Conservation (phyloP, 305 asterid genomes). For the Plantago lanceolata region DNA sequence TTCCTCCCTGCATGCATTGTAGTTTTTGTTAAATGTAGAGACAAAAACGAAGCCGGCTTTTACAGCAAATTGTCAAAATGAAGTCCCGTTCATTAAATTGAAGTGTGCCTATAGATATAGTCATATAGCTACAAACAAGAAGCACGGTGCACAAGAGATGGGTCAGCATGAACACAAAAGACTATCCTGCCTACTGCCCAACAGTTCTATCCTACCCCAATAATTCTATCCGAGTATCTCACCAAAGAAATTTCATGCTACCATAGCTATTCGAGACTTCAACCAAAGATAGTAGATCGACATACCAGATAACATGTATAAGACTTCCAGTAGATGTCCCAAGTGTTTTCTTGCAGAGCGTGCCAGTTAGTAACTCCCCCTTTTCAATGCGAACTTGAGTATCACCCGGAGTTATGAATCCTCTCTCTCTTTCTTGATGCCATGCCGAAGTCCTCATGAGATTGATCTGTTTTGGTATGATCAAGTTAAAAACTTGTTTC, state of each 20-base stretch:
- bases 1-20: slow-evolving; percentile 71
- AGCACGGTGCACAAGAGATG: too few species aligned
- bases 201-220: too few species aligned
- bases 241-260: too few species aligned
- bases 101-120: too few species aligned
- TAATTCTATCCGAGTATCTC: too few species aligned
- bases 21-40: slow-evolving; percentile 12
- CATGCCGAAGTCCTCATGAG: slow-evolving; percentile 82
- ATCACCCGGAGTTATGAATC: slow-evolving; percentile 92
- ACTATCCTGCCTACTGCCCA: too few species aligned
- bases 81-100: background rate
- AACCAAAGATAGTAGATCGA: background rate
- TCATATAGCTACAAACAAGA: too few species aligned
- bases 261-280: too few species aligned
- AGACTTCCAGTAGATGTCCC: slow-evolving; percentile 99
- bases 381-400: slow-evolving; percentile 93
- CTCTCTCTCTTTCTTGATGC: slow-evolving; percentile 85
- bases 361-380: slow-evolving; percentile 93
- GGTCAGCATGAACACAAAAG: too few species aligned
- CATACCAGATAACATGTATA: slow-evolving; percentile 92
- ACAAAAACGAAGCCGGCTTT: slow-evolving; percentile 11
- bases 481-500: slow-evolving; percentile 89
- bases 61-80: background rate
- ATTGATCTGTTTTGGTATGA: slow-evolving; percentile 93
- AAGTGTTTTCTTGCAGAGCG: slow-evolving; percentile 92